Percentiles rank a stretch among this genome's conserved stretches.
Conservation (phyloP, 2,329 filamentous ascomycete genomes). For the Fusarium chaquense region DNA sequence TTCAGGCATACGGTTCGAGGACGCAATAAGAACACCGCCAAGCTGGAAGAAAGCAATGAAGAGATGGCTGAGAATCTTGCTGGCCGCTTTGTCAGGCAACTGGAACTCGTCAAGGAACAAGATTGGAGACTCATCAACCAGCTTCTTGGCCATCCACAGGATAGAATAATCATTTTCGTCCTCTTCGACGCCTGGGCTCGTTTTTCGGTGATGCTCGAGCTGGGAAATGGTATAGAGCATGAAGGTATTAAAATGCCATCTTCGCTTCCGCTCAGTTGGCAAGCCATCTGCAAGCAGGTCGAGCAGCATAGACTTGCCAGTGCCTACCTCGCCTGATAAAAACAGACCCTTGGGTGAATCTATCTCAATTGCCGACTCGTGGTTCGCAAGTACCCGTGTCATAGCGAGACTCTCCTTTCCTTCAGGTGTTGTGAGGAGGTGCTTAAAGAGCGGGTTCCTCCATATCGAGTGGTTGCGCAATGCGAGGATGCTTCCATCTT, state of each 20-base stretch:
- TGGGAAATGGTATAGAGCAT: slow-evolving; percentile 83
- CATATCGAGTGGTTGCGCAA: slow-evolving; percentile 67
- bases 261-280: slow-evolving; percentile 76
- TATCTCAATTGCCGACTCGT: slow-evolving; percentile 78
- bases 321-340: slow-evolving; percentile 84
- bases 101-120: slow-evolving; percentile 88
- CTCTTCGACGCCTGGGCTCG: slow-evolving; percentile 36
- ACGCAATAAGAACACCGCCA: slow-evolving; percentile 82
- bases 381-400: slow-evolving; percentile 74
- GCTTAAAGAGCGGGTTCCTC: slow-evolving; percentile 68
- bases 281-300: slow-evolving; percentile 83
- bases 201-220: slow-evolving; percentile 72
- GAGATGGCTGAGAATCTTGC: slow-evolving; percentile 82
- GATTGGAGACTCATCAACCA: slow-evolving; percentile 79
- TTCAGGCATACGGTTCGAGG: slow-evolving; percentile 86
- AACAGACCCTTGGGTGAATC: slow-evolving; percentile 80
- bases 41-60: slow-evolving; percentile 86
- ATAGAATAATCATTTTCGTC: slow-evolving; percentile 70
- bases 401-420: slow-evolving; percentile 72
- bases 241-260: slow-evolving; percentile 89
- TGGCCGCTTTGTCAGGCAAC: slow-evolving; percentile 80
- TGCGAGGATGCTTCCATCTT: slow-evolving; percentile 57
- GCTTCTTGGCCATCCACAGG: slow-evolving; percentile 79
- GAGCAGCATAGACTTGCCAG: slow-evolving; percentile 87
- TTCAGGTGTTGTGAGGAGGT: slow-evolving; percentile 69